Evolutionary conservation across 139 green algal species (phyloP).

Genomic region (Deuterostichococcus epilithicus): DNA sequence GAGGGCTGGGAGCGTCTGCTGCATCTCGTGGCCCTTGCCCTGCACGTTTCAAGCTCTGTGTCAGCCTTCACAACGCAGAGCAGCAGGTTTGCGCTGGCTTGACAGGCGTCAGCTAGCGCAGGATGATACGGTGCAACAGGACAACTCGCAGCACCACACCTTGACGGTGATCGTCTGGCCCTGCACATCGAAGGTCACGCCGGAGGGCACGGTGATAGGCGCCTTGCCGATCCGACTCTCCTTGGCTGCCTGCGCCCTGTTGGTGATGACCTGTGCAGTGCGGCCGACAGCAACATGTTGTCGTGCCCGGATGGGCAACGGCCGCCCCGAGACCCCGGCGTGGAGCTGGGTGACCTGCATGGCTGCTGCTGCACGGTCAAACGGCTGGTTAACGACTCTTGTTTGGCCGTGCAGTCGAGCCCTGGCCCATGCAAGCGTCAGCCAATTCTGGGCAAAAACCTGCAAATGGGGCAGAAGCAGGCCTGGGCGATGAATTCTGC

Average conservation of each 20-base stretch:
- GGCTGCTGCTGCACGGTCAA: not conserved
- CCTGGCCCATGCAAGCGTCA: too few relatives aligned
- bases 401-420: too few relatives aligned
- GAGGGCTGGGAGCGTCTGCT: slow-evolving; percentile 54
- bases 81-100: too few relatives aligned
- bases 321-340: not conserved
- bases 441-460: too few relatives aligned
- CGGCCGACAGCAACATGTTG: not conserved
- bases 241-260: slow-evolving; percentile 26
- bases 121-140: not conserved
- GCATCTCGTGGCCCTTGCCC: slow-evolving; percentile 81
- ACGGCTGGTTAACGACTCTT: too few relatives aligned
- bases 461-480: too few relatives aligned
- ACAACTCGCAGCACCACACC: slow-evolving; percentile 40
- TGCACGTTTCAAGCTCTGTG: slow-evolving; percentile 25
- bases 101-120: too few relatives aligned
- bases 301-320: not conserved
- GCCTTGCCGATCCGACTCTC: slow-evolving; percentile 88
- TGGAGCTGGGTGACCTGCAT: not conserved
- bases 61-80: not conserved
- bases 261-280: not conserved
- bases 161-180: slow-evolving; percentile 73
- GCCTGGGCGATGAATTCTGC: too few relatives aligned
- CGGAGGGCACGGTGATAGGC: slow-evolving; percentile 73
- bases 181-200: slow-evolving; percentile 74